Evolutionary conservation across 352 stramenopile genomes (phyloP), one percentile per base, ranked within the genome.

Genomic region (Phytophthora hybrid): DNA sequence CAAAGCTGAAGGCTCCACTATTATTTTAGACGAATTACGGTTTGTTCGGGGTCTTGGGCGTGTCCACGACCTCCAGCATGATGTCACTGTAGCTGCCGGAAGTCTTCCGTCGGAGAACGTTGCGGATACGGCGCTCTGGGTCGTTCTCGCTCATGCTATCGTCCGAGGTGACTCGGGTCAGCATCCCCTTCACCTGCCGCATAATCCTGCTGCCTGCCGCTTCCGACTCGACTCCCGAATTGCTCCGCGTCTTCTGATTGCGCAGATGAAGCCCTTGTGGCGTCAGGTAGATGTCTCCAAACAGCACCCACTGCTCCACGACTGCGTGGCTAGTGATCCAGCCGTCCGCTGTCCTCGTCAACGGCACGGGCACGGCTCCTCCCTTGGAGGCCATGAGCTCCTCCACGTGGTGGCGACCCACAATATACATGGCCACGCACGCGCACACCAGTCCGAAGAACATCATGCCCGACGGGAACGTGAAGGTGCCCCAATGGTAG

Each of bases 21-120:
- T 67, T 82, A 80, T 80, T 78, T 79, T 73, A 59, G 57, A 59
- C 58, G 47, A 66, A 52, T 76, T 74, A 79, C 63, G 62, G 68
- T 63, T 73, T 76, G 57, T 77, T 74, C 18, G 55, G 51, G 23
- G 63, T 71, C 77, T 90, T 93, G 16, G 87, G 87, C 21, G 87
- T 93, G 75, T 93, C 83, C 29, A 91, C 79, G 16, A 89, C 78
- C 37, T 93, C 86, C 29, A 93, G 70, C 52, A 77, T 78, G 56
- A 94, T 79, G 60, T 95, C 87, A 65, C 87, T 94, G 72, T 95
- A 95, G 80, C 88, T 95, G 14, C 88, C 88, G 0, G 87, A 94
- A 14, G 77, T 92, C 68, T 89, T 91, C 54, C 86, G 74, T 59
- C 79, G 82, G 23, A 93, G 52, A 5, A 88, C 72, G 63, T 93